phyloP scores from a whole-genome alignment of 345 rosid genomes.

The Camelina neglecta region DNA sequence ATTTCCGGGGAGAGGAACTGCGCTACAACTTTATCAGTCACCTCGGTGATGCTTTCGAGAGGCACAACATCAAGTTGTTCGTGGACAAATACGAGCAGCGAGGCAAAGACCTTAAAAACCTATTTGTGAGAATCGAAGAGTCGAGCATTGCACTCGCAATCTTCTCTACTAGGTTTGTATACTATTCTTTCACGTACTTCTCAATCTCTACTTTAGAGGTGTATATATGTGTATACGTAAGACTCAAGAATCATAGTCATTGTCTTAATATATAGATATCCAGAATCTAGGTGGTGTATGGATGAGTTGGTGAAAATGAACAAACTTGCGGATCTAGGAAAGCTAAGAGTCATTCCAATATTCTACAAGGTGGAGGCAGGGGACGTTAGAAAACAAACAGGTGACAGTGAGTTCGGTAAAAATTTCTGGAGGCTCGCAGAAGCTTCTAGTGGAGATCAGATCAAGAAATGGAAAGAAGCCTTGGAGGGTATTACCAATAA shows the following conservation, averaged over 20 bases:
- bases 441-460: neutral
- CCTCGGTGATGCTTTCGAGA: neutral
- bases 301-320: constrained; percentile 5
- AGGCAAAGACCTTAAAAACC: constrained; percentile 9
- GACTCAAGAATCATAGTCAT: neutral
- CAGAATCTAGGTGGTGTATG: neutral
- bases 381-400: neutral
- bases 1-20: constrained; percentile 12
- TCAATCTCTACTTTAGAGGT: neutral
- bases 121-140: constrained; percentile 20
- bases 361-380: neutral
- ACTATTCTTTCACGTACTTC: neutral
- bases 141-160: neutral
- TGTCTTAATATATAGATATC: neutral
- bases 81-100: constrained; percentile 4
- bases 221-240: neutral
- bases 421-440: neutral
- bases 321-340: neutral
- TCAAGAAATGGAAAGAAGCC: neutral
- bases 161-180: constrained; percentile 18
- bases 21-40: constrained; percentile 12
- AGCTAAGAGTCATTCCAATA: neutral
- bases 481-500: neutral
- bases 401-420: constrained; percentile 13
- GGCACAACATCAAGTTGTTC: neutral